Conservation (phyloP, 108 stramenopile genomes). For the Aureococcus anophagefferens region DNA sequence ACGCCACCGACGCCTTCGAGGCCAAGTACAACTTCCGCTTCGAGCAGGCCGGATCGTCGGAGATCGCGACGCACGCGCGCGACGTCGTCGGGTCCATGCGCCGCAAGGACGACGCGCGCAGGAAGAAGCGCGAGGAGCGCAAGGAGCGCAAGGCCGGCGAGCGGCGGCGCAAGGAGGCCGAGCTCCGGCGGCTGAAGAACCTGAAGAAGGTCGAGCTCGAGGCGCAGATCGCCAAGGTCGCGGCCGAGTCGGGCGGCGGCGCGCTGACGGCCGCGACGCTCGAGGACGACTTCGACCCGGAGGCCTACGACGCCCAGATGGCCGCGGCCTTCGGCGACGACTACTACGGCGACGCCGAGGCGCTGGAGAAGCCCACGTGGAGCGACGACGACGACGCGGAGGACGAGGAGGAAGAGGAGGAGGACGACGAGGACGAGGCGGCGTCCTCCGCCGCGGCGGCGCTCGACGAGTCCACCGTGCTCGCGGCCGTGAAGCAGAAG, state of each 20-base stretch:
- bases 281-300: constrained; percentile 92
- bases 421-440: constrained; percentile 40
- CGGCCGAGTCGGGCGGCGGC: constrained; percentile 16
- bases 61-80: constrained; percentile 37
- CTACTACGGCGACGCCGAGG: constrained; percentile 78
- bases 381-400: constrained; percentile 52
- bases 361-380: constrained; percentile 67
- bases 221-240: constrained; percentile 2
- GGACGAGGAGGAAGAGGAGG: constrained; percentile 42
- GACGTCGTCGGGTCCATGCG: constrained; percentile 49
- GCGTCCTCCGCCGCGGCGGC: constrained; percentile 27
- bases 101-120: constrained; percentile 79
- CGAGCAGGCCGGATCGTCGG: constrained; percentile 71
- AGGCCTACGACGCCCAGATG: constrained; percentile 77
- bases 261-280: constrained; percentile 65
- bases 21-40: constrained; percentile 97
- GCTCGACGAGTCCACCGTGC: constrained; percentile 5
- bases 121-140: constrained; percentile 67
- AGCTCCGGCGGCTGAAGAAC: constrained; percentile 85
- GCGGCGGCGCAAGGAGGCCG: constrained; percentile 82
- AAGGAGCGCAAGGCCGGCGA: constrained; percentile 87
- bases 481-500: constrained; percentile 30
- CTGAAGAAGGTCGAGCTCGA: constrained; percentile 55
- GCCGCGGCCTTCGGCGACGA: constrained; percentile 77
- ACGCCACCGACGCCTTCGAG: constrained; percentile 90